Evolutionary conservation across 768 basidiomycete species (phyloP), one percentile per base, ranked within the genome.

Genomic region (Macrolepiota fuliginosa): DNA sequence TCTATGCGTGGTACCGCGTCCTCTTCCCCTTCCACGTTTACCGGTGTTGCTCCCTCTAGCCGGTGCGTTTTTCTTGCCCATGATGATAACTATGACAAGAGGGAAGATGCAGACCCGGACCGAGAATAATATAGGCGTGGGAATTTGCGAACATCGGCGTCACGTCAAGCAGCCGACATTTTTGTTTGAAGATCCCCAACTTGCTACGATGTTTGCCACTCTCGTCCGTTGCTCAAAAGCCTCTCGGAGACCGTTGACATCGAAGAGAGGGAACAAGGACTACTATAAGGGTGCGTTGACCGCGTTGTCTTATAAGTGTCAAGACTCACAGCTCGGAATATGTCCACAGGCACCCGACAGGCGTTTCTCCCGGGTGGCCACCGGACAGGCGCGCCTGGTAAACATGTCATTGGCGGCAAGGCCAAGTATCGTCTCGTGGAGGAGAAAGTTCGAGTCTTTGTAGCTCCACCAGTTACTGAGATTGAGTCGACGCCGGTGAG

Each of bases 191-290:
- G 12, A 50, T 19, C 60, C 24, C 57, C 61, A 53, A n/a, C 22
- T 46, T 49, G 13, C 54, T 64, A 29, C 64, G 47, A 93, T 93
- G 91, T 81, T 86, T 68, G 83, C 90, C 4, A 89, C 92, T 22
- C 71, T 83, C 15, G 79, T 77, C n/a, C 78, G 85, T 58, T 77
- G 88, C 2, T 91, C 91, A 35, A 96, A 94, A 70, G 95, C 95
- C 22, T 93, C 91, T 0, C 81, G 96, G 59, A 79, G 86, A 25
- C 84, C 94, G 1, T 78, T 98, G 54, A 94, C 90, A 0, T 80
- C 92, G 0, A 98, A 98, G 73, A 77, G 87, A 51, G 96, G 85
- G 15, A 97, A 97, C 78, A 98, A 98, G 69, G 94, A 99, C 70
- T 98, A 82, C 72, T 98, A 97, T 82, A 98, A 98, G 75, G 96